Evolutionary conservation across 2,329 filamentous ascomycete species (phyloP).

Genomic region (Alternaria burnsii): DNA sequence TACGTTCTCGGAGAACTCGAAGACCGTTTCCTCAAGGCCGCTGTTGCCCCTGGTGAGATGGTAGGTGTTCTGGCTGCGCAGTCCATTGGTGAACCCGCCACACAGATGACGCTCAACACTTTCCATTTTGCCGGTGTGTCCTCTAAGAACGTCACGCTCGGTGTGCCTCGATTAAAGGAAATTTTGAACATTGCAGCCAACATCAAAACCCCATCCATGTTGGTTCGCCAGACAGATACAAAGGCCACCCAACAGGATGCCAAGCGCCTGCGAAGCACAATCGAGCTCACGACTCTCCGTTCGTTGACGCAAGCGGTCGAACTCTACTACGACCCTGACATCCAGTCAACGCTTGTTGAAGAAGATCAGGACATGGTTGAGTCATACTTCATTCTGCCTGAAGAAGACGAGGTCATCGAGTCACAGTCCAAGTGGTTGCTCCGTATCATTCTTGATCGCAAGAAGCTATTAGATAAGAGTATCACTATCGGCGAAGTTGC

Average conservation of each 20-base stretch:
- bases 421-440: slow-evolving; percentile 92
- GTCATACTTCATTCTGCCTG: slow-evolving; percentile 93
- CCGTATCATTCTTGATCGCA: slow-evolving; percentile 89
- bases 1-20: slow-evolving; percentile 92
- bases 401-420: slow-evolving; percentile 69
- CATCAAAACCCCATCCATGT: slow-evolving; percentile 98
- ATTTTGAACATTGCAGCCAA: slow-evolving; percentile 98
- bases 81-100: slow-evolving; percentile 97
- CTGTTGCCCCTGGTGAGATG: slow-evolving; percentile 96
- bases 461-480: slow-evolving; percentile 94
- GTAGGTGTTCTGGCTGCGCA: slow-evolving; percentile 97
- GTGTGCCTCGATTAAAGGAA: slow-evolving; percentile 98
- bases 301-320: slow-evolving; percentile 92
- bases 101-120: slow-evolving; percentile 99
- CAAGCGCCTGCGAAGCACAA: slow-evolving; percentile 84
- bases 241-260: slow-evolving; percentile 77
- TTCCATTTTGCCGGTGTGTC: slow-evolving; percentile 99
- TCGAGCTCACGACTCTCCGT: slow-evolving; percentile 93
- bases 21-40: slow-evolving; percentile 83
- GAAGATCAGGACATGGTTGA: slow-evolving; percentile 94
- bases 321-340: slow-evolving; percentile 96
- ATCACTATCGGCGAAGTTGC: slow-evolving; percentile 92
- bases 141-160: slow-evolving; percentile 98
- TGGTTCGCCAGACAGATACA: slow-evolving; percentile 76
- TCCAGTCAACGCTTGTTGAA: slow-evolving; percentile 83